Base-by-base conservation (phyloP, 441 rosid genomes). In the Aquilaria agallochum region DNA sequence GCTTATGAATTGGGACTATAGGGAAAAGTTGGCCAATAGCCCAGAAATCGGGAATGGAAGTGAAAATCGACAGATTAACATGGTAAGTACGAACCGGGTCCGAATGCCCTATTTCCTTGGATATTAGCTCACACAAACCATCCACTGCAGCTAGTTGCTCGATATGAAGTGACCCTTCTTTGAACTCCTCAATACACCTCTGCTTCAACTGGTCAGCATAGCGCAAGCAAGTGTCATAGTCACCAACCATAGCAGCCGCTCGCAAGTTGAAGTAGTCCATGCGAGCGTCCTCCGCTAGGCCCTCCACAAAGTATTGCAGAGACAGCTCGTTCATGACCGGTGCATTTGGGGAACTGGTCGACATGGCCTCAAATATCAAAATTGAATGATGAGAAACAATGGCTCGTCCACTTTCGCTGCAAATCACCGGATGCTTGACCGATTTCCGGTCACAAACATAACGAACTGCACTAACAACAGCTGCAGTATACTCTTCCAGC, bases 11-110 rank as follows among this genome's bases (percentile, higher is more conserved):
- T 0, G 99, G 99, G 50, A 92, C 83, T 2, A 95, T 85, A 8
- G 99, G 99, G 59, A 95, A 95, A 65, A 87, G 61, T 84, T 95
- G 99, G 14, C 86, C 92, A 59, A 95, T 95, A 5, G 95, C 94
- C 99, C 99, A 95, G 70, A 85, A 87, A 82, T 95, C 99, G 33
- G 99, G 99, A 74, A 95, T 92, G 3, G 99, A 95, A 47, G 99
- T 91, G 72, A 95, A 95, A 49, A 95, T 71, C 0, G 99, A 95
- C 1, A 95, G 85, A 64, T 95, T 95, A 27, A 88, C 88, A 63
- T 92, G 83, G 74, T 89, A 95, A 42, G 92, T 89, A 6, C 78
- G 83, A 52, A 81, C 77, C 0, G 89, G 75, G 56, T 89, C 89
- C 0, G 85, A 71, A 4, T 71, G 79, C n/a, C 90, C 93, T 9